Percentiles rank a stretch among this genome's conserved stretches.
These are phyloP conservation scores for Pleurozium schreberi DNA, from an alignment of 225 moss, liverwort and hornwort genomes.

Conservation along the genomic window DNA sequence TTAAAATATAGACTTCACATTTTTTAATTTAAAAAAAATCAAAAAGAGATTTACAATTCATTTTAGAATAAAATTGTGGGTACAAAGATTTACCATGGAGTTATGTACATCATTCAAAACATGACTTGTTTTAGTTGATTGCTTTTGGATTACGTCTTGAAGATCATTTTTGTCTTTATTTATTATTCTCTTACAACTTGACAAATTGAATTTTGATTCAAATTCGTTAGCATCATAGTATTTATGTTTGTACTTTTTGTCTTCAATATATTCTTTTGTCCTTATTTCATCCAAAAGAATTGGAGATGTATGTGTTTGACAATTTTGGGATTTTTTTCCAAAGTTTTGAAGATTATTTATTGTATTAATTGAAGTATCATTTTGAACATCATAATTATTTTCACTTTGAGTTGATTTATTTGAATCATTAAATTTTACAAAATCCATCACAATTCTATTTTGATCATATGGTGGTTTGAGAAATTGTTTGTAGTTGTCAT, in stretches of 20 bases:
- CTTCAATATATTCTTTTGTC: background rate
- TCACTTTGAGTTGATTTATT: background rate
- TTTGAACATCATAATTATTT: no score
- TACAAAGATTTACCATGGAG: background rate
- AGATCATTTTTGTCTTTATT: background rate
- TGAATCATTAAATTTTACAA: background rate
- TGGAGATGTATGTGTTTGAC: background rate
- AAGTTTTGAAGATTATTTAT: background rate
- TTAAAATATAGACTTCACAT: background rate
- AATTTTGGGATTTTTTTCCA: background rate
- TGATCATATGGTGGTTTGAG: background rate
- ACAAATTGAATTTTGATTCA: background rate
- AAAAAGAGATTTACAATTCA: background rate
- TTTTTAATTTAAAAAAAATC: background rate
- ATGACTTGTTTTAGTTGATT: background rate
- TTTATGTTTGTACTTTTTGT: background rate
- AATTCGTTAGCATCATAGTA: background rate
- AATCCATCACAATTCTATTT: background rate
- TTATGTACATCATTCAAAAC: background rate
- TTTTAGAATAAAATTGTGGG: background rate
- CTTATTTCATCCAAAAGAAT: background rate
- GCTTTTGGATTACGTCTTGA: background rate
- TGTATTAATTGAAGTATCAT: background rate
- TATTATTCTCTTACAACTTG: background rate
- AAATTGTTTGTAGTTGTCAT: background rate